Evolutionary conservation across 306 rosid genomes (phyloP), one percentile per base, ranked within the genome.

Genomic region (Vigna mungo): DNA sequence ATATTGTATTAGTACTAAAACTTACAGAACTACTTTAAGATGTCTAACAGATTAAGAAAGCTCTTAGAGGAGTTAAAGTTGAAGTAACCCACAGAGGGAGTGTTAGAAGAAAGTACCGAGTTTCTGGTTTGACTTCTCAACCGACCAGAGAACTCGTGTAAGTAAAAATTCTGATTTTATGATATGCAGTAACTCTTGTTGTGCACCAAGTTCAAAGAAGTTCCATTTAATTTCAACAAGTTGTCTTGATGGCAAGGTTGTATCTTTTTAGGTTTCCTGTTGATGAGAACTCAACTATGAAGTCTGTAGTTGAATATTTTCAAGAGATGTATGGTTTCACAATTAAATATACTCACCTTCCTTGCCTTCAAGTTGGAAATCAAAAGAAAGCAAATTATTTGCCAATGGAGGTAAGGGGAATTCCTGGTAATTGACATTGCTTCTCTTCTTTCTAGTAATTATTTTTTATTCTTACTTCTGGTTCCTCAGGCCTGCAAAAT

Each of bases 351-450:
- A 84, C 88, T n/a, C 99, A 95, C 81, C 97, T 95, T 84, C 99
- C 97, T 79, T 95, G 99, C 76, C 97, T 95, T 81, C 99, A 95
- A 95, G 99, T 95, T 4, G 99, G 99, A 81, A 95, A 92, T 79
- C 99, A 92, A 79, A 95, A 91, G 86, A 95, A 95, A 85, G 97
- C 96, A 23, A 95, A 90, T 82, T 95, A 95, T 83, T 90, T 95
- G 84, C 99, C 99, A 15, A 90, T 95, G 97, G 99, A 95, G 97
- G 99, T 92, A 77, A 16, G 79, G 39, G 61, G 58, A 76, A 15
- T 72, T 82, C 68, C 46, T 65, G 8, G 39, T 36, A 18, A 60
- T 17, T 58, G 53, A 72, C 72, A 46, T 49, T 64, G 74, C 27
- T 62, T 32, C 37, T 68, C n/a, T 65, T 70, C 58, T 76, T 67